Base-by-base conservation (phyloP, 345 rosid species). In the Eucalyptus leucophloia region DNA sequence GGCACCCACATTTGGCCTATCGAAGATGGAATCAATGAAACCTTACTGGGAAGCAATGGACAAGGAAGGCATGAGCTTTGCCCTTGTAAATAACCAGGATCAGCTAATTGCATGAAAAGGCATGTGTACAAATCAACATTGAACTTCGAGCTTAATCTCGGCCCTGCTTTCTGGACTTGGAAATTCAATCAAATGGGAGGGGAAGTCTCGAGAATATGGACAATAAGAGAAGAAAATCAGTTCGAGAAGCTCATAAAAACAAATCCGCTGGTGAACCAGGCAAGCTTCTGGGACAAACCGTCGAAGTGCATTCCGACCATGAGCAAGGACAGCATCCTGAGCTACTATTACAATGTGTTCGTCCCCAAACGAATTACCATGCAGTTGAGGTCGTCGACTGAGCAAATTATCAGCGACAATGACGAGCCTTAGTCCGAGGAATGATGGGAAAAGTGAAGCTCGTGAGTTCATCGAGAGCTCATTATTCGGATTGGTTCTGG, bases 121-220 rank as follows among this genome's bases (percentile, higher is more conserved):
- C 77, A 62, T 62, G 77, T n/a, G 77, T 65, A 14, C 87, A 92
- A 92, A 87, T 91, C 90, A 80, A 82, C 90, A 44, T n/a, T 65
- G 90, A 49, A 85, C 89, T 88, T 86, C 72, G 91, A 87, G 90
- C 88, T 50, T 49, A 90, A 91, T 26, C 91, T 94, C 13, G 90
- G 88, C 86, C 69, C 90, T 45, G 93, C 92, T 72, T 94, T 93
- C 89, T 89, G 77, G 49, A 91, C 89, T 32, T 93, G 94, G 93
- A 82, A 92, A 49, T 92, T 94, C 81, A 88, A 93, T 87, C 56
- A 93, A 88, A 92, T 94, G 90, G 96, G 96, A 49, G 94, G 93
- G 89, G 80, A 26, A 19, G 92, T 62, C 28, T 87, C 90, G 24
- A 90, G 86, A 9, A 85, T 92, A 89, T 94, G 95, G 96, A 91